phyloP scores from a whole-genome alignment of 2,329 filamentous ascomycete genomes.

The Fusarium pseudocircinatum region DNA sequence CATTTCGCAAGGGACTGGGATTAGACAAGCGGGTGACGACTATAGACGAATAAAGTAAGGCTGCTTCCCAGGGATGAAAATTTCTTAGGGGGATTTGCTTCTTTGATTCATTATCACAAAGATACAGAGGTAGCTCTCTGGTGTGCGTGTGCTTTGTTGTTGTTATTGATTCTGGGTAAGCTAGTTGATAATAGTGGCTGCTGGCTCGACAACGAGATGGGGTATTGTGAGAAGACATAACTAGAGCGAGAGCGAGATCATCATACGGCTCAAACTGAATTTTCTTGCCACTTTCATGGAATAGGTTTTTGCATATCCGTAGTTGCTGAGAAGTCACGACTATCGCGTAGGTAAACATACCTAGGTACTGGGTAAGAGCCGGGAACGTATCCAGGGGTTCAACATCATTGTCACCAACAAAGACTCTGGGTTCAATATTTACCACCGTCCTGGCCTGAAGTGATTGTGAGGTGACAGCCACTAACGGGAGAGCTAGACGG shows the following conservation, averaged over 20 bases:
- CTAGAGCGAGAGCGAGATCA: background rate
- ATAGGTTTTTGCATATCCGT: background rate
- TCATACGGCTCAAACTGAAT: background rate
- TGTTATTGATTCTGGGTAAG: conserved; percentile 25
- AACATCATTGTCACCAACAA: conserved; percentile 22
- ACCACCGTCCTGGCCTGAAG: conserved; percentile 38
- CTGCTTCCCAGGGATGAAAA: conserved; percentile 12
- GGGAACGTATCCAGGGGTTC: background rate
- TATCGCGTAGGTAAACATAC: background rate
- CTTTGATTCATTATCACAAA: conserved; percentile 9
- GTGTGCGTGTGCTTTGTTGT: conserved; percentile 15
- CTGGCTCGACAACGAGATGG: conserved; percentile 31
- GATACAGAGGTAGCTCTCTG: conserved; percentile 1
- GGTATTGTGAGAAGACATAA: background rate
- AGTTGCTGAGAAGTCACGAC: background rate
- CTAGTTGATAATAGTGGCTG: conserved; percentile 10
- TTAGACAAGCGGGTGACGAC: conserved; percentile 24
- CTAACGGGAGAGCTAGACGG: conserved; percentile 29
- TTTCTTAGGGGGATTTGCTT: conserved; percentile 21
- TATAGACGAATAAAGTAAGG: background rate
- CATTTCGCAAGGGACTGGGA: conserved; percentile 38
- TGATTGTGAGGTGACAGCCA: conserved; percentile 33
- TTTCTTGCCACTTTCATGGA: background rate
- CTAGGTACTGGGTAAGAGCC: background rate
- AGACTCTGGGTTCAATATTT: conserved; percentile 19